Evolutionary conservation across 2,329 filamentous ascomycete genomes (phyloP), one percentile per base, ranked within the genome.

Genomic region (Zymoseptoria brevis): DNA sequence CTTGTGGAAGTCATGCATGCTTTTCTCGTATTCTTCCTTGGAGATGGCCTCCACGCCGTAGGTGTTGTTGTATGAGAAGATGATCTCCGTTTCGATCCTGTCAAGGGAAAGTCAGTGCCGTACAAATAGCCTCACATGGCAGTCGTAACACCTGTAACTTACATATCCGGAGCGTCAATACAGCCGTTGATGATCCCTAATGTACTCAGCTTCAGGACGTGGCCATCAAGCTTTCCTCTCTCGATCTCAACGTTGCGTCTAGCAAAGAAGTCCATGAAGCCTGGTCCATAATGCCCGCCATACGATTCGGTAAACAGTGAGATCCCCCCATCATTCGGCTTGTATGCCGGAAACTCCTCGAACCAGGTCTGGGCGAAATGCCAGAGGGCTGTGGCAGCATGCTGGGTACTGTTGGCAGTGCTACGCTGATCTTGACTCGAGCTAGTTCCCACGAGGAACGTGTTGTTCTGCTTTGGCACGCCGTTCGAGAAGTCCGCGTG

Each of bases 241-340:
- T 74, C 66, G 62, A 85, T 84, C 57, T 77, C 74, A 54, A 78
- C 69, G 61, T 85, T 85, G 64, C 85, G 79, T 21, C 83, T 73
- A 56, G 82, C 76, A 69, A 85, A 85, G 68, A 83, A 79, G 57
- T 78, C 76, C 72, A 77, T 83, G 71, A 85, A 84, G 19, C 78
- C 74, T 7, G 64, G 59, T 16, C 70, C 68, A 22, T 68, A 69
- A 65, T 81, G 79, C 50, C 87, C 87, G 19, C 87, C 87, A 68
- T 89, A 90, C 67, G 84, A 87, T 70, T 90, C 86, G 0, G 85
- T 80, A 62, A 87, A 88, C 4, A 89, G 74, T 65, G 85, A 85
- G 56, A 89, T 78, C 5, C 66, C 64, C 57, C 71, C 68, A 4
- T 82, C 82, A 19, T 84, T 73, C 1, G 76, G 72, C 60, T 71